phyloP scores from a whole-genome alignment of 2,329 filamentous ascomycete genomes.

The Onygenales sp. region DNA sequence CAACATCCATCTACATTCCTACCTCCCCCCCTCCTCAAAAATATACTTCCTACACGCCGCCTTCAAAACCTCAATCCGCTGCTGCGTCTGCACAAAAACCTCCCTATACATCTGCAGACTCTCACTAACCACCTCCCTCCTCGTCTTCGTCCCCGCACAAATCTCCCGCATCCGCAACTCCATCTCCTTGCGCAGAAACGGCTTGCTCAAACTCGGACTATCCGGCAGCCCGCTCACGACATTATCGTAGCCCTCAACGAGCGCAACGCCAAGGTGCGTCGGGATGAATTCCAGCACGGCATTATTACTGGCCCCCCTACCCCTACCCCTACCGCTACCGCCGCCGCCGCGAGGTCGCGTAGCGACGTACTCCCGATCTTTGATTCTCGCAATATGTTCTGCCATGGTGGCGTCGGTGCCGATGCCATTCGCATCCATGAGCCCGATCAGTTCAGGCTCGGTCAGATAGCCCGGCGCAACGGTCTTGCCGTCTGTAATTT shows the following conservation, averaged over 20 bases:
- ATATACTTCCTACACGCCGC: constrained; percentile 51
- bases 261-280: constrained; percentile 77
- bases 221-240: constrained; percentile 72
- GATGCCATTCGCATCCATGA: constrained; percentile 98
- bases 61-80: constrained; percentile 58
- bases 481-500: constrained; percentile 87
- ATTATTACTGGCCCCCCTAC: constrained; percentile 31
- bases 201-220: constrained; percentile 70
- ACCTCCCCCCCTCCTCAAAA: constrained; percentile 18
- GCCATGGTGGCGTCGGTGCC: constrained; percentile 99
- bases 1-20: no score
- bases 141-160: constrained; percentile 73
- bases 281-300: constrained; percentile 79
- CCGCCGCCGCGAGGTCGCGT: constrained; percentile 46
- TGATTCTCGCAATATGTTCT: constrained; percentile 93
- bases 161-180: constrained; percentile 95
- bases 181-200: constrained; percentile 95
- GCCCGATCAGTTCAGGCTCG: constrained; percentile 84
- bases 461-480: constrained; percentile 76
- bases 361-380: constrained; percentile 76
- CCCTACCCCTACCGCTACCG: constrained; percentile 27
- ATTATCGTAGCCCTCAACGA: constrained; percentile 89
- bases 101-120: constrained; percentile 78
- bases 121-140: constrained; percentile 65
- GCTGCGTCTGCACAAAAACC: constrained; percentile 73